Evolutionary conservation across 148 eudicot species (phyloP).

Genomic region (Fagopyrum homotropicum): DNA sequence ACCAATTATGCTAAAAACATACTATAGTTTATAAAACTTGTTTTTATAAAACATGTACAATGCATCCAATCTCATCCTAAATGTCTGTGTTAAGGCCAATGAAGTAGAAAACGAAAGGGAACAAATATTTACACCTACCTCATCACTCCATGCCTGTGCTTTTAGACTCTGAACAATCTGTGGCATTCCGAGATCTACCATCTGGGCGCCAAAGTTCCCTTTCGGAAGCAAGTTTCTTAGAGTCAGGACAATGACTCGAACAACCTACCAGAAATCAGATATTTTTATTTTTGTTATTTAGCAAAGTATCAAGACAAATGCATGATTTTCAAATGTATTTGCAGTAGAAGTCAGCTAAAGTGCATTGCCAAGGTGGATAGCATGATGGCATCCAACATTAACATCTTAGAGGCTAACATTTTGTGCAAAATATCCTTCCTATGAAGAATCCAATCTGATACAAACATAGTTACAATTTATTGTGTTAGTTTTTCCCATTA

Average conservation of each 20-base stretch:
- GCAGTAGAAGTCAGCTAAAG: not conserved
- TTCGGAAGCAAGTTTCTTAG: constrained; percentile 78
- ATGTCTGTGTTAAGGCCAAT: not conserved
- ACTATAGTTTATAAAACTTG: no score
- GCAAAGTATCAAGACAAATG: not conserved
- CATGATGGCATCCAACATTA: not conserved
- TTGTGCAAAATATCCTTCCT: not conserved
- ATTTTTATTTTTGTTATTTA: not conserved
- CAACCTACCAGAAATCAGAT: constrained; percentile 45
- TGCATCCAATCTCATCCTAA: no score
- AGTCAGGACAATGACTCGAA: constrained; percentile 73
- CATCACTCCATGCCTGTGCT: constrained; percentile 96
- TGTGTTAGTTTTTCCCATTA: no score
- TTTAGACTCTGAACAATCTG: constrained; percentile 83
- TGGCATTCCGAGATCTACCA: constrained; percentile 81
- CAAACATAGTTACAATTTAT: no score
- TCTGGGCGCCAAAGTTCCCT: constrained; percentile 78
- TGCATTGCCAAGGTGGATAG: no score
- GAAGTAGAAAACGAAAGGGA: not conserved
- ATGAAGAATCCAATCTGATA: not conserved
- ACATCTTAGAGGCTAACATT: no score
- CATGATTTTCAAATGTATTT: not conserved
- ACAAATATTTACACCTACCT: constrained; percentile 43
- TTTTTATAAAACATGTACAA: no score
- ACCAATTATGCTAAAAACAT: no score